Base-by-base conservation (phyloP, 2,329 filamentous ascomycete species). In the Westerdykella aurantiaca region DNA sequence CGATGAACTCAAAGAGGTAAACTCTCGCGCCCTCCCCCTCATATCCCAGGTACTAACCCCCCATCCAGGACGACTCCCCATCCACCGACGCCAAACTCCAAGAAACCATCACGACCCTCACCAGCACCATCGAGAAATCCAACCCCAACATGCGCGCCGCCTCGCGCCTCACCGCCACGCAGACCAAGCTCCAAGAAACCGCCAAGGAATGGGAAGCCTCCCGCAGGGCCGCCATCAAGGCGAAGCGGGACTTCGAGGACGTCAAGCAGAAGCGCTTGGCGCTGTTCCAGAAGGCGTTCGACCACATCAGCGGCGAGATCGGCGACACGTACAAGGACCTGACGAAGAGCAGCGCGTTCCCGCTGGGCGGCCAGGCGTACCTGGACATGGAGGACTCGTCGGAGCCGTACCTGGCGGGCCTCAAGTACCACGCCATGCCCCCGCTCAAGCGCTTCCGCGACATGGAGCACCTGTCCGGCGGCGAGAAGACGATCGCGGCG, bases 361-460 rank as follows among this genome's bases (percentile, higher is more conserved):
- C 91, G 0, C 78, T 97, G n/a, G 93, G 93, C 56, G 93, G 93
- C 7, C 77, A 80, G 59, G 82, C 82, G 51, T 95, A 95, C 63
- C 82, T 98, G 38, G 90, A 96, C 61, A 90, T 94, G 66, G 90
- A 95, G 64, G 91, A 98, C 66, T 87, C 85, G n/a, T 89, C 95
- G 51, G 91, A 95, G 60, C 93, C 93, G 0, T 98, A 97, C 67
- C 80, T 96, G 4, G 88, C 87, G 34, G 93, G 93, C 25, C 89
- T 98, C 70, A 96, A 95, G 64, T 98, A 98, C 70, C 90, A 97
- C 65, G 94, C 93, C 50, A 98, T 97, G 90, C 93, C 93, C 16
- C 93, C 93, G 1, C 81, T 96, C 50, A 98, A 98, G 73, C 88
- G 93, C 37, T 98, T 98, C 79, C 81, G 93, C 57, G 94, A 98